phyloP scores from a whole-genome alignment of 257 asterid genomes.

The Nicotiana noctiflora region DNA sequence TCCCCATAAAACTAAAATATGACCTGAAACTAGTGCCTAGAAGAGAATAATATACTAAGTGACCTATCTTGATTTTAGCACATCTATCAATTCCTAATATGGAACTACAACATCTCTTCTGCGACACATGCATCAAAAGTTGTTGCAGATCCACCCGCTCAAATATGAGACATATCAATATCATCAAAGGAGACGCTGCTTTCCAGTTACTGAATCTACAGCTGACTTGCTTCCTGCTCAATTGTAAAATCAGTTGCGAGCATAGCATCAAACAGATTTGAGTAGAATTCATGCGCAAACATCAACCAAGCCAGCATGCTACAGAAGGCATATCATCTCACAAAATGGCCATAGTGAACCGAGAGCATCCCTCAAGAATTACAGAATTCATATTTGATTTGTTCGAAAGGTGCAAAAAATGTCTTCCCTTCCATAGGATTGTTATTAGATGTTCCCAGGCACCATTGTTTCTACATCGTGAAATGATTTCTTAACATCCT shows the following conservation, averaged over 20 bases:
- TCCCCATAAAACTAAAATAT: no score
- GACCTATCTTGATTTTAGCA: background rate
- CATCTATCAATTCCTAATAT: background rate
- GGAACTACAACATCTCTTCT: background rate
- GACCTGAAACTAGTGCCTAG: no score
- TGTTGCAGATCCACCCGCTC: background rate
- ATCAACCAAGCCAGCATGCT: background rate
- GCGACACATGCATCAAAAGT: background rate
- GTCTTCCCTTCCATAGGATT: background rate
- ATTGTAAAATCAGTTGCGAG: background rate
- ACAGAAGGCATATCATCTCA: background rate
- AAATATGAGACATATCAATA: background rate
- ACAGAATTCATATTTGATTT: background rate
- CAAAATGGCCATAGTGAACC: background rate
- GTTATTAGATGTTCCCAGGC: background rate
- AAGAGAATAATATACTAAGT: background rate
- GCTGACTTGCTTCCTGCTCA: slow-evolving; percentile 65
- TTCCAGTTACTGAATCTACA: slow-evolving; percentile 87
- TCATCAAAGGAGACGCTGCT: slow-evolving; percentile 65
- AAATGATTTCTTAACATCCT: background rate
- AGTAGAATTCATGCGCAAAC: background rate
- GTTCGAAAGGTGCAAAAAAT: background rate
- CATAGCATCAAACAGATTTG: background rate
- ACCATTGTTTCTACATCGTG: background rate
- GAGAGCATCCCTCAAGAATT: background rate